Conservation (phyloP, 2,329 filamentous ascomycete species). For the Graphiopsis chlorocephala region DNA sequence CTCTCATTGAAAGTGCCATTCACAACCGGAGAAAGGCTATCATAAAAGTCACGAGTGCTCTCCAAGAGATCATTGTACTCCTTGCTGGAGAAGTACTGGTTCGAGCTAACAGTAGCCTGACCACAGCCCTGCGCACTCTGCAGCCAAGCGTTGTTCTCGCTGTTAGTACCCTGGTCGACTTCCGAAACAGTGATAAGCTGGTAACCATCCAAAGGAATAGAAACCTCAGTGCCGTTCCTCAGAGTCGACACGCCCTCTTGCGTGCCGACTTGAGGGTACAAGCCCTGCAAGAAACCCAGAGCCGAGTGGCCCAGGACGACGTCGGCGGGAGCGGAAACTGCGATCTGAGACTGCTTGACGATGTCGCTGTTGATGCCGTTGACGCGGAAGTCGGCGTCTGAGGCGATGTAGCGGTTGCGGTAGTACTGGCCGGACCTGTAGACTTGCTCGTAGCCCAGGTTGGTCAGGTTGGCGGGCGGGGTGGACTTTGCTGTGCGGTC, state of each 20-base stretch:
- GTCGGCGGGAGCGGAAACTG: constrained; percentile 67
- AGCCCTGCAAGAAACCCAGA: constrained; percentile 74
- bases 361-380: constrained; percentile 63
- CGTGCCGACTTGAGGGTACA: constrained; percentile 74
- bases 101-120: constrained; percentile 56
- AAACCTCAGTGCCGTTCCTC: constrained; percentile 65
- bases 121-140: constrained; percentile 57
- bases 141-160: constrained; percentile 57
- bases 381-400: constrained; percentile 60
- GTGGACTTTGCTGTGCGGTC: constrained; percentile 79
- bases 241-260: constrained; percentile 58
- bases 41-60: constrained; percentile 55
- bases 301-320: constrained; percentile 76
- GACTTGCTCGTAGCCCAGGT: constrained; percentile 75
- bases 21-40: constrained; percentile 50
- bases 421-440: constrained; percentile 72
- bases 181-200: constrained; percentile 76
- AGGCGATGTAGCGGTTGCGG: constrained; percentile 69
- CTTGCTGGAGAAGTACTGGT: constrained; percentile 54
- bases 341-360: constrained; percentile 68
- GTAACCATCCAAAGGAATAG: constrained; percentile 72
- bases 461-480: constrained; percentile 69
- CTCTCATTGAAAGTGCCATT: constrained; percentile 50
- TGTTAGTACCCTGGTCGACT: constrained; percentile 58
- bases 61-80: constrained; percentile 49